Evolutionary conservation across 805 yeast genomes (phyloP).

Genomic region (Spathaspora hagerdaliae): DNA sequence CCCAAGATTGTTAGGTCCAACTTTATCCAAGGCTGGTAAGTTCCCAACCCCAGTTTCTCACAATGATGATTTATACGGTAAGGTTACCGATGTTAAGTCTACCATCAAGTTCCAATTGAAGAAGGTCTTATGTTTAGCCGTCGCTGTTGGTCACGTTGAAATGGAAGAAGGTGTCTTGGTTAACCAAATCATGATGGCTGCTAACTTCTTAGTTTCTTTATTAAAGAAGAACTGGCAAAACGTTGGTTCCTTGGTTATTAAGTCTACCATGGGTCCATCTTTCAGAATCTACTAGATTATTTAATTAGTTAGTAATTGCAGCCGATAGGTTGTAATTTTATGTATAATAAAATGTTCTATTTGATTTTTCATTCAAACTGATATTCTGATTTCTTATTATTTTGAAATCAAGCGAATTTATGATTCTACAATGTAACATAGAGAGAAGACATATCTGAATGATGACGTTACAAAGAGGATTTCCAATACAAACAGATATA

Average conservation of each 20-base stretch:
- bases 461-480: too few relatives aligned
- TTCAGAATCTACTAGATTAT: constrained; percentile 88
- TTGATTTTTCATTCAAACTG: background rate
- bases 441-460: too few relatives aligned
- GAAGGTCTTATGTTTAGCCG: constrained; percentile 99
- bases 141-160: constrained; percentile 99
- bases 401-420: too few relatives aligned
- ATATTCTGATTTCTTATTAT: background rate
- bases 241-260: constrained; percentile 98
- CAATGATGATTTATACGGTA: constrained; percentile 94
- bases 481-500: too few relatives aligned
- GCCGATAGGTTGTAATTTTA: background rate
- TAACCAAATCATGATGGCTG: constrained; percentile 97
- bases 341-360: background rate
- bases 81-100: constrained; percentile 96
- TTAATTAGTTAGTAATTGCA: background rate
- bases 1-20: constrained; percentile 99
- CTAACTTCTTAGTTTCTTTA: constrained; percentile 98
- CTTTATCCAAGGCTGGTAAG: constrained; percentile 99
- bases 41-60: constrained; percentile 99
- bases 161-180: constrained; percentile 96
- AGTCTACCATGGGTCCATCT: constrained; percentile 99
- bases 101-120: constrained; percentile 99
- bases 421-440: too few relatives aligned
- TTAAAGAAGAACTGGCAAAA: constrained; percentile 99